phyloP scores from a whole-genome alignment of 169 alveolate species.

The Babesia ovata region DNA sequence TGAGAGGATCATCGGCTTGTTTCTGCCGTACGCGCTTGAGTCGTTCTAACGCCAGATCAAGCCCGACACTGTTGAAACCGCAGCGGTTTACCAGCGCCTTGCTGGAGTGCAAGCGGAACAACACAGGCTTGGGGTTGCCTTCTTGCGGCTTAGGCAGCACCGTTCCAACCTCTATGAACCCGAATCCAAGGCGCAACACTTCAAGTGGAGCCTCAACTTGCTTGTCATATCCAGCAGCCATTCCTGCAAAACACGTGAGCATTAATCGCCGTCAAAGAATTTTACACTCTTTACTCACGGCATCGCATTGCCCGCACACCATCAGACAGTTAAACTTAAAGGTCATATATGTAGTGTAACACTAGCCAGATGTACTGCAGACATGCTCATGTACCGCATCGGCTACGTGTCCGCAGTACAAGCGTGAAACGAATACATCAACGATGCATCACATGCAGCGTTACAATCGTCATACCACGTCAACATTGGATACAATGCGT shows the following conservation, averaged over 20 bases:
- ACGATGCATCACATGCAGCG: no score
- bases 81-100: slow-evolving; percentile 79
- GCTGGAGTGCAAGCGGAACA: slow-evolving; percentile 76
- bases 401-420: neutral
- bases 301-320: no score
- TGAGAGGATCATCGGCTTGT: slow-evolving; percentile 74
- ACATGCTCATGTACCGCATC: neutral
- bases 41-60: slow-evolving; percentile 72
- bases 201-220: slow-evolving; percentile 79
- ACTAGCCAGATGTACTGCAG: no score
- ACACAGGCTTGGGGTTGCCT: slow-evolving; percentile 84
- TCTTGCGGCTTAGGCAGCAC: slow-evolving; percentile 83
- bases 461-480: no score
- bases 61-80: slow-evolving; percentile 85
- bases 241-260: slow-evolving; percentile 56
- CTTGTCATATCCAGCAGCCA: slow-evolving; percentile 89
- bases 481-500: no score
- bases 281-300: no score
- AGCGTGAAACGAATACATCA: neutral
- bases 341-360: no score
- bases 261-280: no score
- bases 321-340: no score
- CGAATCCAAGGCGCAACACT: slow-evolving; percentile 81
- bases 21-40: slow-evolving; percentile 67
- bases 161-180: slow-evolving; percentile 86